Evolutionary conservation across 2,329 filamentous ascomycete species (phyloP), one percentile per base, ranked within the genome.

Genomic region (Neofusicoccum laricinum): DNA sequence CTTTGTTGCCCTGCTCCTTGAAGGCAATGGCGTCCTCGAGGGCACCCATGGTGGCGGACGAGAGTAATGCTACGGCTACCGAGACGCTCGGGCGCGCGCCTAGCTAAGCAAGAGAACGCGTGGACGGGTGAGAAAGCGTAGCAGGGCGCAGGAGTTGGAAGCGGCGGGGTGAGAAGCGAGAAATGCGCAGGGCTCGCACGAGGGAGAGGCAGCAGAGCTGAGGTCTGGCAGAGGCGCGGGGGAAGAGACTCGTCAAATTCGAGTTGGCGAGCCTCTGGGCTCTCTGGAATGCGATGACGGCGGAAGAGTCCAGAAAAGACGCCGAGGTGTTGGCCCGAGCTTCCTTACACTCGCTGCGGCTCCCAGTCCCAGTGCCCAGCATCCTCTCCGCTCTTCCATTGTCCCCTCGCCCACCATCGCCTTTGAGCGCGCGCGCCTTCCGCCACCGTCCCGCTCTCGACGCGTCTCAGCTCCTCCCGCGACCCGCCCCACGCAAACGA

Each of bases 1-100:
- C 93, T 74, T 93, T 91, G 80, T 99, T 99, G 76, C 95, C 95
- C 78, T 96, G 86, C 78, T 96, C 90, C 82, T 99, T 99, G 71
- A 96, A 83, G 74, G 89, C 90, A 70, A 88, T 85, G 61, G 94
- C 94, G 77, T 91, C 87, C 76, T 91, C 88, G 71, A 79, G 78
- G 61, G 78, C 76, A 38, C 63, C 63, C 68, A 70, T 74, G 68
- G 77, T 77, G 53, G 58, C n/a, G 21, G 25, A 25, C 19, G 41
- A 17, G 8, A 40, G 51, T n/a, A 38, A 34, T 61, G 57, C 17
- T 58, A 34, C 55, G 30, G 38, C 15, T 11, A 36, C 45, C 59
- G 45, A 51, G 49, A 61, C n/a, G 51, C 40, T 55, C 41, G 41
- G 55, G 30, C 55, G 55, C 15, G 53, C 55, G 48, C 48, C 38